Base-by-base conservation (phyloP, 495 filamentous ascomycete species). In the Podospora anserina region DNA sequence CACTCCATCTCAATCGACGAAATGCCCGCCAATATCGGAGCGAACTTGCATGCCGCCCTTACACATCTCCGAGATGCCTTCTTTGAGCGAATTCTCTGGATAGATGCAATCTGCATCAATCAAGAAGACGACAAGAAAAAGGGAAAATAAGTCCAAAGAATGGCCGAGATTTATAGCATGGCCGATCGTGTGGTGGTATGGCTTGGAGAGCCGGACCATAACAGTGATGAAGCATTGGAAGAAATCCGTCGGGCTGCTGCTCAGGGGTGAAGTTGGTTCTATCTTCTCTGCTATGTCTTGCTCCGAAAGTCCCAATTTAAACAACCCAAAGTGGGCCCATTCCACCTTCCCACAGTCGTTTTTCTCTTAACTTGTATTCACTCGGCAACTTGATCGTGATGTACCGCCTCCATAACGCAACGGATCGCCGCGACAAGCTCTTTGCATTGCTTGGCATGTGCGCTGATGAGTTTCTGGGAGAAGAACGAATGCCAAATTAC, bases 1-100 rank as follows among this genome's bases (percentile, higher is more conserved):
- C 68, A 18, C 19, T 66, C 56, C 65, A 61, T 73, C 28, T 65
- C 65, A 5, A 57, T 75, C 4, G 67, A 75, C 34, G 76, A 68
- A 3, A 57, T 67, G 2, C 69, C 69, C 1, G 59, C 72, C 19
- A 72, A 66, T 2, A 69, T 78, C n/a, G 71, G 71, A 53, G 66
- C 64, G 30, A 74, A 70, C 18, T 62, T 77, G 11, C 66, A 66
- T 4, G 64, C 61, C 5, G 70, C 68, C 30, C n/a, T 70, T 67
- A 62, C 65, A 68, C 58, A 71, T 61, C 57, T 70, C 59, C 69
- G 67, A 68, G 18, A 63, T 27, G 26, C 7, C 16, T 64, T 64
- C 28, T 2, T 55, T 16, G 30, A 65, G 11, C 44, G n/a, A 65
- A 44, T 65, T 4, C 34, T 65, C 9, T 1, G 63, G 63, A 26